These are phyloP conservation scores for Stenogyne calaminthoides DNA, from an alignment of 305 asterid species.

Conservation along the genomic window DNA sequence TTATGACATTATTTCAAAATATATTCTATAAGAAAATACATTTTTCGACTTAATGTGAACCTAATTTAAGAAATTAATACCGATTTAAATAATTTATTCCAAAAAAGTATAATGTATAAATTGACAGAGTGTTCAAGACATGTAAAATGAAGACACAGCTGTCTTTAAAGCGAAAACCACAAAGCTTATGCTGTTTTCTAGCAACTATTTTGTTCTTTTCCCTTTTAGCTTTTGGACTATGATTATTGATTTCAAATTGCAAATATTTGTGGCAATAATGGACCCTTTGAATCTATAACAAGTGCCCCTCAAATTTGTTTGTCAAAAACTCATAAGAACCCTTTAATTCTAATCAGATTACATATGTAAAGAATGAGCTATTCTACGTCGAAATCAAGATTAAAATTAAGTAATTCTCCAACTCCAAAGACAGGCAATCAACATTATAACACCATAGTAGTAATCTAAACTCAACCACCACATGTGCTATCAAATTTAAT, in stretches of 20 bases:
- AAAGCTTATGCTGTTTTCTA: constrained; percentile 18
- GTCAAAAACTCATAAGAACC: background rate
- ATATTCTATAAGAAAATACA: no score
- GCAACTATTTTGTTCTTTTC: constrained; percentile 12
- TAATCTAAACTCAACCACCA: constrained; percentile 24
- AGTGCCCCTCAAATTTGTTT: background rate
- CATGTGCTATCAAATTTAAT: constrained; percentile 6
- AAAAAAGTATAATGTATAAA: background rate
- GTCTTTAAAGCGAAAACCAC: constrained; percentile 8
- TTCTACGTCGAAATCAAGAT: no score
- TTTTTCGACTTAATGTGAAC: background rate
- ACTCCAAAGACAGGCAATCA: background rate
- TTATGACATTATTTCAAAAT: no score
- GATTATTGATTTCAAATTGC: background rate
- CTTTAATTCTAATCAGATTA: background rate
- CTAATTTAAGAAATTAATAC: background rate
- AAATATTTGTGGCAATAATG: no score
- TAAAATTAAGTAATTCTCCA: background rate
- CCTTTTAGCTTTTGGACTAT: constrained; percentile 5
- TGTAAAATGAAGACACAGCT: constrained; percentile 14
- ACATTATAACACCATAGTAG: background rate
- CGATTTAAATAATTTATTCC: background rate
- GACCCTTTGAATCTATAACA: no score
- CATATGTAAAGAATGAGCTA: no score
- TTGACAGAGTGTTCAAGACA: constrained; percentile 22